These are phyloP conservation scores for Leptographium flavum DNA, from an alignment of 2,329 filamentous ascomycete species.

Conservation along the genomic window DNA sequence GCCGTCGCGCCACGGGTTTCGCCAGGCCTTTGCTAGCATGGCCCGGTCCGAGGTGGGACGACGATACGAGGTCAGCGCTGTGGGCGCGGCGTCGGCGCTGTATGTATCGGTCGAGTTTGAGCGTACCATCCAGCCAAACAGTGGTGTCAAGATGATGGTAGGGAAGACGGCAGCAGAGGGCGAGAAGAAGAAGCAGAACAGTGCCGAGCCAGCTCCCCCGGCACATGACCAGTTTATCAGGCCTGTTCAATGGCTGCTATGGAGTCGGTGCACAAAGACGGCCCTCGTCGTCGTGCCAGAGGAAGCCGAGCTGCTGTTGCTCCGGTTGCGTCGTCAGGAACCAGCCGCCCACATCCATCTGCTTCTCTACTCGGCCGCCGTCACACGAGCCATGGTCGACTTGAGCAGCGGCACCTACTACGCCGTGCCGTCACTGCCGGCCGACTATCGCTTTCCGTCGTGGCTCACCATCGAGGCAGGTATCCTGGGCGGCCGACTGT, in stretches of 20 bases:
- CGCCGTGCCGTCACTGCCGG: slow-evolving; percentile 34
- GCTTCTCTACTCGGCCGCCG: slow-evolving; percentile 41
- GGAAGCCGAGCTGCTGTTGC: slow-evolving; percentile 43
- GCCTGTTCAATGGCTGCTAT: slow-evolving; percentile 48
- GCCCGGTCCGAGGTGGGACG: slow-evolving; percentile 1
- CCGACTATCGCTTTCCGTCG: slow-evolving; percentile 28
- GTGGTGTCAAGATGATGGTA: too few relatives aligned
- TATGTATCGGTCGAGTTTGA: slow-evolving; percentile 32
- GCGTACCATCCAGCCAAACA: too few relatives aligned
- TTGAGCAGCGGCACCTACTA: slow-evolving; percentile 40
- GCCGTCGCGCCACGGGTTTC: background rate
- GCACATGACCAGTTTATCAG: slow-evolving; percentile 11
- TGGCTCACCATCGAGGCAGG: slow-evolving; percentile 47
- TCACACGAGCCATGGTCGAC: slow-evolving; percentile 43
- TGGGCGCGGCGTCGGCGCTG: slow-evolving; percentile 12
- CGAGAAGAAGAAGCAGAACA: too few relatives aligned
- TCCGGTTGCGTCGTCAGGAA: slow-evolving; percentile 19
- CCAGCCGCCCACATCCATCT: slow-evolving; percentile 19
- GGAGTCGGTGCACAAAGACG: slow-evolving; percentile 27
- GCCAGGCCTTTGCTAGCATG: slow-evolving; percentile 1
- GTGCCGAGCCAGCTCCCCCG: slow-evolving; percentile 16
- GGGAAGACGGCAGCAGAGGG: too few relatives aligned
- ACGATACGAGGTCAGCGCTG: slow-evolving; percentile 2
- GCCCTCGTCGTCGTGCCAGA: slow-evolving; percentile 48
- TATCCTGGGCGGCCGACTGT: slow-evolving; percentile 45